Evolutionary conservation across 148 eudicot species (phyloP).

Genomic region (Persicaria tinctoria): DNA sequence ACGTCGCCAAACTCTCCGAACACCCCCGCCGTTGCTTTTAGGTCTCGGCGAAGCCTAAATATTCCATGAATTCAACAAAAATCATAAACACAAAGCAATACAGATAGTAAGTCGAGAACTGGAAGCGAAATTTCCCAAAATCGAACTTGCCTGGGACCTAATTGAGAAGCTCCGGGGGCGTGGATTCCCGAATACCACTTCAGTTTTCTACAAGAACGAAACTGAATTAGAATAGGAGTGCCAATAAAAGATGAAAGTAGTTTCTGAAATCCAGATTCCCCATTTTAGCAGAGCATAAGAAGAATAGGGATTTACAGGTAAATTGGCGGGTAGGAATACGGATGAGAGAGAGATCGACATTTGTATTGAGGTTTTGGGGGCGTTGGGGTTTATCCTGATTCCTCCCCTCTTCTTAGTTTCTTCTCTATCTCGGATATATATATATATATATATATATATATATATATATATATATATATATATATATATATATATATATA

Average conservation of each 20-base stretch:
- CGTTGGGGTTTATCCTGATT: too few relatives aligned
- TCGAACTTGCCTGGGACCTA: constrained; percentile 28
- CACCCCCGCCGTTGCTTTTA: constrained; percentile 26
- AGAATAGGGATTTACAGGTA: constrained; percentile 13
- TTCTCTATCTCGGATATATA: too few relatives aligned
- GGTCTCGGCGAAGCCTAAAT: constrained; percentile 35
- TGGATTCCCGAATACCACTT: constrained; percentile 11
- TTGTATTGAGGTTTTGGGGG: background rate
- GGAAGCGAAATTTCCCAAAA: background rate
- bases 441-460: too few relatives aligned
- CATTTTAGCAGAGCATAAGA: background rate
- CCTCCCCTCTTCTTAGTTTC: too few relatives aligned
- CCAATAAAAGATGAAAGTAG: background rate
- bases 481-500: too few relatives aligned
- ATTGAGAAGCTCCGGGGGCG: constrained; percentile 19
- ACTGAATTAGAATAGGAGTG: constrained; percentile 7
- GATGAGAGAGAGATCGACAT: constrained; percentile 17
- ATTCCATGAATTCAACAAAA: background rate
- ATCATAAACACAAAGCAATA: background rate
- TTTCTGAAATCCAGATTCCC: background rate
- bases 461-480: too few relatives aligned
- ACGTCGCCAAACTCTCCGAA: constrained; percentile 77
- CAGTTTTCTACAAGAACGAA: constrained; percentile 31
- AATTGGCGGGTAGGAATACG: constrained; percentile 18
- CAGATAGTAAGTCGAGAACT: background rate